Percentiles rank a stretch among this genome's conserved stretches.
Conservation (phyloP, 441 rosid species). For the Gossypium schwendimanii region DNA sequence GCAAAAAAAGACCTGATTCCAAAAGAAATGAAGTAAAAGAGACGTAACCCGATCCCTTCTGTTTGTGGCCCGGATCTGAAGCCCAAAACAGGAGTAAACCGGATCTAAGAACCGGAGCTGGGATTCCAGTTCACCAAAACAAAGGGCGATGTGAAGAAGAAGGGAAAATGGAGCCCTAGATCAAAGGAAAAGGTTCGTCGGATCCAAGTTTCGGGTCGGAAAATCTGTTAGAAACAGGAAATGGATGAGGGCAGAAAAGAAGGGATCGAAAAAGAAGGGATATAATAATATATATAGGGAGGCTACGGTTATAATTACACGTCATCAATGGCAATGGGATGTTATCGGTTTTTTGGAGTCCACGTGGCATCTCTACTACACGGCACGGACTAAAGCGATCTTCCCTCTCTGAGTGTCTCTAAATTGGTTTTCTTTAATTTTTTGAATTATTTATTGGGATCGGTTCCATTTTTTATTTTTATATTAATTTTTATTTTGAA, state of each 20-base stretch:
- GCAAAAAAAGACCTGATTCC: slow-evolving; percentile 4
- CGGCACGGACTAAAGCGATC: neutral
- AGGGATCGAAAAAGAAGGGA: neutral
- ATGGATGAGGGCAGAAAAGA: slow-evolving; percentile 36
- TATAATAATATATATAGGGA: slow-evolving; percentile 37
- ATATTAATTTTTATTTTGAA: too few relatives aligned
- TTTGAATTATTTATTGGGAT: too few relatives aligned
- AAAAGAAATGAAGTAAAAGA: slow-evolving; percentile 18
- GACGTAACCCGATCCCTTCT: slow-evolving; percentile 33
- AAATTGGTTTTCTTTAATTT: too few relatives aligned
- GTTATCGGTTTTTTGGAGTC: neutral
- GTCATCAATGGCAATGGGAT: slow-evolving; percentile 30
- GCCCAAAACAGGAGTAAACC: slow-evolving; percentile 54
- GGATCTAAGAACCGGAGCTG: slow-evolving; percentile 34
- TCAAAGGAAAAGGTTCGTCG: slow-evolving; percentile 3
- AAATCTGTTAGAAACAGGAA: slow-evolving; percentile 21
- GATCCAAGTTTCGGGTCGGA: slow-evolving; percentile 22
- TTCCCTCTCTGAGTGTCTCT: neutral
- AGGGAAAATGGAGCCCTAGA: slow-evolving; percentile 23
- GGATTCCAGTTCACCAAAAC: slow-evolving; percentile 10
- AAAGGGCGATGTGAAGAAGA: neutral
- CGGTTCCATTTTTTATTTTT: too few relatives aligned
- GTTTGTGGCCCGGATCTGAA: slow-evolving; percentile 93
- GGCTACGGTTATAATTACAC: slow-evolving; percentile 55
- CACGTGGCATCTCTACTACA: slow-evolving; percentile 32